Conservation (phyloP, 768 basidiomycete species). For the Russula dissimulans region DNA sequence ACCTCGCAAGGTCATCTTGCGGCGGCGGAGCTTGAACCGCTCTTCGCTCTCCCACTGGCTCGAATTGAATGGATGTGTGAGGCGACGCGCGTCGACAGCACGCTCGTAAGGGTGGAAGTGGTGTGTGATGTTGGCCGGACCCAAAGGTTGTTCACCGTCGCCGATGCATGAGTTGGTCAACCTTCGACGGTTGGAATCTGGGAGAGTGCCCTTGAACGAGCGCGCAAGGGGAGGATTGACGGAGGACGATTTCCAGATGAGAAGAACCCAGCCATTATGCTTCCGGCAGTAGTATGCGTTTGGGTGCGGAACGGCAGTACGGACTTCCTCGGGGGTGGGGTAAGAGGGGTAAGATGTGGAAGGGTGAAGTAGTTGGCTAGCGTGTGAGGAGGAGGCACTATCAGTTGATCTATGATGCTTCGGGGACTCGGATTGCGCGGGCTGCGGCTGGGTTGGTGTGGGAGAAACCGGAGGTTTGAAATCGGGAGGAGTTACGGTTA, state of each 20-base stretch:
- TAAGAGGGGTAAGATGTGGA: slow-evolving; percentile 22
- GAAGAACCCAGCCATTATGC: slow-evolving; percentile 76
- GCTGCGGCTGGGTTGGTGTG: slow-evolving; percentile 22
- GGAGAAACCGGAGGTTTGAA: slow-evolving; percentile 22
- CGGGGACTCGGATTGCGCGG: slow-evolving; percentile 1
- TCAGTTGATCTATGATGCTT: slow-evolving; percentile 3
- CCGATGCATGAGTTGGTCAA: slow-evolving; percentile 44
- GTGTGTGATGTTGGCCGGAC: slow-evolving; percentile 52
- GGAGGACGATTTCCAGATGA: slow-evolving; percentile 57
- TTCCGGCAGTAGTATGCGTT: slow-evolving; percentile 76
- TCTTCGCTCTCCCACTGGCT: slow-evolving; percentile 50
- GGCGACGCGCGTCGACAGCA: slow-evolving; percentile 59
- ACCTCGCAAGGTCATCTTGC: slow-evolving; percentile 35
- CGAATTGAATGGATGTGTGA: slow-evolving; percentile 51
- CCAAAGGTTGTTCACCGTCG: slow-evolving; percentile 39
- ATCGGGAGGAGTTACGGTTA: slow-evolving; percentile 36
- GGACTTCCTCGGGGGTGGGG: slow-evolving; percentile 55
- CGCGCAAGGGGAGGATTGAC: slow-evolving; percentile 51
- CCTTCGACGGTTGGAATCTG: slow-evolving; percentile 44
- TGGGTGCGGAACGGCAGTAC: slow-evolving; percentile 68
- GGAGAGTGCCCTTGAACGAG: slow-evolving; percentile 45
- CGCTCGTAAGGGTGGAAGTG: slow-evolving; percentile 72
- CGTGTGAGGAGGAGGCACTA: slow-evolving; percentile 8
- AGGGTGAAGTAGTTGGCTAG: slow-evolving; percentile 17
- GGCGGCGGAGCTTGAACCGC: slow-evolving; percentile 43